phyloP scores from a whole-genome alignment of 2,329 filamentous ascomycete species.

The Lecanoromycetidae sp. region DNA sequence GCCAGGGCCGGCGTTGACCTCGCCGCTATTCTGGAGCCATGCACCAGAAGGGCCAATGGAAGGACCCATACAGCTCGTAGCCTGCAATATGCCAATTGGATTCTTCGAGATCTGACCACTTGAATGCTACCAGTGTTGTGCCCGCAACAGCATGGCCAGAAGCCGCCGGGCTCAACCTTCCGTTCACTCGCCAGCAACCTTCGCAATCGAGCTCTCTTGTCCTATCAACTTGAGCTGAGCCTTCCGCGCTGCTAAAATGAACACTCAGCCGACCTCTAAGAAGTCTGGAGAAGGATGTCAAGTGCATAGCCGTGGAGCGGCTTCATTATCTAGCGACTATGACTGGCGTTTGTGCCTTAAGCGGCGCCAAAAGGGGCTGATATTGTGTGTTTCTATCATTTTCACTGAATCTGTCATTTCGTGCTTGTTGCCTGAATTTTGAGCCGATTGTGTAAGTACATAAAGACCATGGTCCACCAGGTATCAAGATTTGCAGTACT shows the following conservation, averaged over 20 bases:
- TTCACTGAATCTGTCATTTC: not conserved
- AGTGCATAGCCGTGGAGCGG: conserved; percentile 3
- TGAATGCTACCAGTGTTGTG: not conserved
- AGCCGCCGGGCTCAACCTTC: conserved; percentile 1
- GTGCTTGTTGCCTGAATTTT: conserved; percentile 2
- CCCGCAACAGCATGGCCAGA: not conserved
- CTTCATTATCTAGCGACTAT: not conserved
- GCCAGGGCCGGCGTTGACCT: conserved; percentile 3
- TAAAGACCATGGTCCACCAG: not conserved
- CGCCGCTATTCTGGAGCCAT: not conserved
- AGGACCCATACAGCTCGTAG: not conserved
- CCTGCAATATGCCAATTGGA: no score
- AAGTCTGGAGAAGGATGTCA: not conserved
- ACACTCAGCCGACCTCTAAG: not conserved
- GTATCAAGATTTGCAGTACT: not conserved
- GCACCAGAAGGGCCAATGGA: not conserved
- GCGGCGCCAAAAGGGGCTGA: not conserved
- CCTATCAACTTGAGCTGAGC: not conserved
- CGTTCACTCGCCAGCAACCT: not conserved
- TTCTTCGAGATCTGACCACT: not conserved
- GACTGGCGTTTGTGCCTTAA: conserved; percentile 3
- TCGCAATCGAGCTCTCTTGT: not conserved
- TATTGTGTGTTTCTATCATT: not conserved
- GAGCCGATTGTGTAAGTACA: not conserved
- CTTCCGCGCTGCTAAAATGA: conserved; percentile 2